Evolutionary conservation across 108 stramenopile species (phyloP).

Genomic region (Pseudonitzschia multiseries): DNA sequence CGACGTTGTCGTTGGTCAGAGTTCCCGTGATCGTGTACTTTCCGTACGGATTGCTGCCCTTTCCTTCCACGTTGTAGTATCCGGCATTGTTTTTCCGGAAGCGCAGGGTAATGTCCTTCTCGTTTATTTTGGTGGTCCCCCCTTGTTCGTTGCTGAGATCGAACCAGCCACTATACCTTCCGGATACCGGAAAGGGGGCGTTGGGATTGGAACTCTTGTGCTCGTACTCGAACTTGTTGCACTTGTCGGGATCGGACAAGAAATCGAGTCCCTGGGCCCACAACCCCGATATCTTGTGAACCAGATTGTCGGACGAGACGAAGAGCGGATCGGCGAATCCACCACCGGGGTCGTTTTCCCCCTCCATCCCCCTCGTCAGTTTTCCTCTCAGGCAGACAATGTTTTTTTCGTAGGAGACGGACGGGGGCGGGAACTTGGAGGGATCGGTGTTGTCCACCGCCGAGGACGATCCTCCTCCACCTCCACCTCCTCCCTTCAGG

Average conservation of each 20-base stretch:
- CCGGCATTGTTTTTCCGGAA: slow-evolving; percentile 80
- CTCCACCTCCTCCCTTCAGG: background rate
- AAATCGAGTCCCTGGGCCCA: slow-evolving; percentile 80
- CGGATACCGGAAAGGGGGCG: slow-evolving; percentile 69
- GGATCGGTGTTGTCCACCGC: background rate
- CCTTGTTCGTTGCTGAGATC: slow-evolving; percentile 61
- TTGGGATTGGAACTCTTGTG: slow-evolving; percentile 60
- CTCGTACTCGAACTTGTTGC: slow-evolving; percentile 83
- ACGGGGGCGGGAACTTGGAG: slow-evolving; percentile 51
- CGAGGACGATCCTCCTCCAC: too few relatives aligned
- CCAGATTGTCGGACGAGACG: slow-evolving; percentile 46
- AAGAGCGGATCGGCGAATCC: slow-evolving; percentile 3
- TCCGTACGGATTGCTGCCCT: slow-evolving; percentile 77
- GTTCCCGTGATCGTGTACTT: slow-evolving; percentile 86
- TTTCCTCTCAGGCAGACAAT: slow-evolving; percentile 78
- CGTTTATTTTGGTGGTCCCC: slow-evolving; percentile 51
- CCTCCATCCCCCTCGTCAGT: slow-evolving; percentile 29
- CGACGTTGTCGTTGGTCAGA: slow-evolving; percentile 56
- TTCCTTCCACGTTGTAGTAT: slow-evolving; percentile 85
- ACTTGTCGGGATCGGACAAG: slow-evolving; percentile 68
- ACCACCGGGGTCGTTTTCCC: slow-evolving; percentile 45
- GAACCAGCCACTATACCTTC: slow-evolving; percentile 83
- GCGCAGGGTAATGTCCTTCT: slow-evolving; percentile 72
- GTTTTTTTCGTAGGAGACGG: slow-evolving; percentile 46
- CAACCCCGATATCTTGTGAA: slow-evolving; percentile 71